Evolutionary conservation across 176 grass and related monocot genomes (phyloP).

Genomic region (Avena atlantica): DNA sequence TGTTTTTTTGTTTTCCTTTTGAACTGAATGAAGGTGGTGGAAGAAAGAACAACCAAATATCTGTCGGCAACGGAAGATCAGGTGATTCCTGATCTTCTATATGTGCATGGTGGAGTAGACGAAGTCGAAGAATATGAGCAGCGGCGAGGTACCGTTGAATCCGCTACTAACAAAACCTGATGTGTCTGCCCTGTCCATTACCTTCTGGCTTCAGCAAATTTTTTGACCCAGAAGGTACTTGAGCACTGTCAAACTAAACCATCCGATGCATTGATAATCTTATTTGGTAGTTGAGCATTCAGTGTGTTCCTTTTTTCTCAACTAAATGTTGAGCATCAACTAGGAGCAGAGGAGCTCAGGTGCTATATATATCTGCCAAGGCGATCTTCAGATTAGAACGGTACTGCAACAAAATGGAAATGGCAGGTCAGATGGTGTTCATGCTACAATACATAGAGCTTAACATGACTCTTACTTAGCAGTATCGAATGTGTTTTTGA

Average conservation of each 20-base stretch:
- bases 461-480: neutral
- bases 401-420: constrained; percentile 27
- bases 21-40: constrained; percentile 22
- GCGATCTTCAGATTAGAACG: constrained; percentile 28
- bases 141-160: constrained; percentile 36
- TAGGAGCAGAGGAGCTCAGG: constrained; percentile 18
- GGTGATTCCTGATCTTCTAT: constrained; percentile 34
- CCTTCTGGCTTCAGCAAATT: constrained; percentile 12
- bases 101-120: constrained; percentile 49
- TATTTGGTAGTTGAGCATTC: constrained; percentile 21
- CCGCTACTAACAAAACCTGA: constrained; percentile 83
- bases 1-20: neutral
- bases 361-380: constrained; percentile 7
- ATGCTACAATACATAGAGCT: neutral
- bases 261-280: constrained; percentile 19
- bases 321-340: constrained; percentile 9
- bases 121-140: constrained; percentile 73
- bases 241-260: constrained; percentile 23
- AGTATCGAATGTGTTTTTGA: neutral
- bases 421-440: constrained; percentile 7
- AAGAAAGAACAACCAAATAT: constrained; percentile 7
- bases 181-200: constrained; percentile 74
- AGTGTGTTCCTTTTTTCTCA: neutral
- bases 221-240: constrained; percentile 14
- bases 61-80: constrained; percentile 7